Evolutionary conservation across 2,329 filamentous ascomycete genomes (phyloP), one percentile per base, ranked within the genome.

Genomic region (Exserohilum rostratum): DNA sequence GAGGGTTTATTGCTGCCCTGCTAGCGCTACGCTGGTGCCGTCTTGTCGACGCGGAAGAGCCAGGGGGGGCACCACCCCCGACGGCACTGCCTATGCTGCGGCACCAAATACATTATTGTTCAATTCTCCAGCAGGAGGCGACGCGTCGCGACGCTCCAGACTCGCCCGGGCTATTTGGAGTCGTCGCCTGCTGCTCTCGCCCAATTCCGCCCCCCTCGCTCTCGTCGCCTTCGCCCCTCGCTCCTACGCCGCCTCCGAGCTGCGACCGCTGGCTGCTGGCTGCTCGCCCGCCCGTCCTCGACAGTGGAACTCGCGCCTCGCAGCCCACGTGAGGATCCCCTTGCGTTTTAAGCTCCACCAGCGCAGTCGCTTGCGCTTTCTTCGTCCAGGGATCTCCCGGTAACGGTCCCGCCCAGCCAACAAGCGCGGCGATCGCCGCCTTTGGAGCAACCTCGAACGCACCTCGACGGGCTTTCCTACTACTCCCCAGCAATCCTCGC

Each of bases 381-480:
- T 55, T 58, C 59, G 61, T 58, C 50, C 58, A 59, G 54, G 61
- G 56, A 55, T 55, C 44, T 58, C 62, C 59, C 57, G 51, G 61
- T 50, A 57, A 57, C 58, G 53, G 55, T 60, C 55, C 64, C 58
- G 57, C 64, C 60, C 52, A 53, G 58, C 58, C 56, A 59, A 50
- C 55, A 46, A 40, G 47, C 60, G 63, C 66, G 57, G 55, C 57
- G 62, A 58, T 52, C 64, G 63, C 62, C 61, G 48, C 47, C 50
- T 57, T 58, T 57, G 49, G 33, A 49, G 50, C 42, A 53, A 20
- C 49, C 53, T 52, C 53, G 29, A 46, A 50, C 53, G 47, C 53
- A 20, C 7, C 39, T 50, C 31, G 35, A 42, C 39, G 42, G 42
- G 33, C 52, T 43, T 55, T 55, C 42, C 40, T 46, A 38, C 31